Percentiles rank a stretch among this genome's conserved stretches.
Evolutionary conservation across 129 eudicot genomes (phyloP).

Genomic region (Centella asiatica): DNA sequence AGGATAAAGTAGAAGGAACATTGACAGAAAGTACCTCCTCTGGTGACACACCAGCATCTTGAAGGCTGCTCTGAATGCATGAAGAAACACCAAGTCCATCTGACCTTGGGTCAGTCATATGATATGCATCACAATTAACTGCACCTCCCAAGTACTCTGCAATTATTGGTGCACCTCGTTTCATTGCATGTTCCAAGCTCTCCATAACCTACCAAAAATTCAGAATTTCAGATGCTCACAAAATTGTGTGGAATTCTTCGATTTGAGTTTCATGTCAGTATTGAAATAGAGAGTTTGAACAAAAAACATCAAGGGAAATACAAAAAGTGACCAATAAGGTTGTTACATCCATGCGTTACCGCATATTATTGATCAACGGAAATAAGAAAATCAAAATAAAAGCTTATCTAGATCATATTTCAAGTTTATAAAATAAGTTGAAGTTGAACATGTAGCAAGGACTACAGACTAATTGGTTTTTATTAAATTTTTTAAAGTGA

Average conservation of each 20-base stretch:
- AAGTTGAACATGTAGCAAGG: too few species aligned
- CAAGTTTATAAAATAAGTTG: too few species aligned
- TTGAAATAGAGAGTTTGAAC: too few species aligned
- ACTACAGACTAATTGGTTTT: too few species aligned
- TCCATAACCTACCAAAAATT: slow-evolving; percentile 73
- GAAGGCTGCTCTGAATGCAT: slow-evolving; percentile 65
- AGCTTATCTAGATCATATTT: too few species aligned
- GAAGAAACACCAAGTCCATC: slow-evolving; percentile 99
- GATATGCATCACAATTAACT: slow-evolving; percentile 94
- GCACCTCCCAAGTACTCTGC: slow-evolving; percentile 99
- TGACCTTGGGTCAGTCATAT: slow-evolving; percentile 95
- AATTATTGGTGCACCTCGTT: slow-evolving; percentile 86
- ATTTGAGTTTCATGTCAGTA: too few species aligned
- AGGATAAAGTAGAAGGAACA: neutral
- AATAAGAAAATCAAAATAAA: too few species aligned
- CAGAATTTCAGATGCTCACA: neutral
- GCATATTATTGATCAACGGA: too few species aligned
- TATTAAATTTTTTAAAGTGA: too few species aligned
- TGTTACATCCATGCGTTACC: too few species aligned
- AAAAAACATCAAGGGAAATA: too few species aligned
- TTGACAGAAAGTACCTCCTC: slow-evolving; percentile 61
- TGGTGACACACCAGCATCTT: slow-evolving; percentile 90
- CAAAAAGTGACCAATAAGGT: too few species aligned
- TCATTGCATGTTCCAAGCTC: slow-evolving; percentile 98
- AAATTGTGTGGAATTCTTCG: neutral